Evolutionary conservation across 2,329 filamentous ascomycete genomes (phyloP), one percentile per base, ranked within the genome.

Genomic region (Penicillium hesseltinei): DNA sequence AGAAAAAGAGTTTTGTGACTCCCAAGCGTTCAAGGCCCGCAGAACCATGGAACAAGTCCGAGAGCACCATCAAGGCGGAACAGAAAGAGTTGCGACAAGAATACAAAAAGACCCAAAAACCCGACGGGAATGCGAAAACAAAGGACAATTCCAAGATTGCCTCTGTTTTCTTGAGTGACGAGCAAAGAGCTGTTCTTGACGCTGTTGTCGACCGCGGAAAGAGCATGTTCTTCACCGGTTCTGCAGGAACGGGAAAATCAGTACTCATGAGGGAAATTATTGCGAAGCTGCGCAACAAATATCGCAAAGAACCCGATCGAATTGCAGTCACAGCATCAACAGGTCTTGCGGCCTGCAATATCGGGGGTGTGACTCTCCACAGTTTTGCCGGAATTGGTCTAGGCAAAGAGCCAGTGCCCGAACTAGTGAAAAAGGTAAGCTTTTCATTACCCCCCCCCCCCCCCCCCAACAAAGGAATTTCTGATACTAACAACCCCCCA

Each of bases 151-250:
- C 59, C 62, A 78, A 68, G 59, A 73, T 84, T 55, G 76, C 84
- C 27, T 76, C 82, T 10, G 82, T 95, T 10, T 87, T 88, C 55
- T 80, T 99, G 36, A 97, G 91, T 71, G 84, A 88, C 13, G 94
- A 99, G 71, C 94, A 99, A 75, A 83, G 85, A 58, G 86, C 90
- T 57, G 91, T 99, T 11, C 80, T 95, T 56, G 86, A 91, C 45
- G 80, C 97, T 21, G 93, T 99, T 10, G 83, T 91, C 8, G 84
- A 94, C 23, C 79, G 90, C 62, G 84, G 84, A 58, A 88, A 92
- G 73, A 97, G 93, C 66, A 92, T 97, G 2, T 99, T 99, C 79
- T 99, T 99, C 74, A 99, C 94, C 1, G 94, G 94, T 66, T 96
- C 94, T 58, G 94, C 94, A 57, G 92, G 86, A 81, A 97, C 94